Base-by-base conservation (phyloP, 192 early-diverging fungal genomes). In the Coemansia sp. region DNA sequence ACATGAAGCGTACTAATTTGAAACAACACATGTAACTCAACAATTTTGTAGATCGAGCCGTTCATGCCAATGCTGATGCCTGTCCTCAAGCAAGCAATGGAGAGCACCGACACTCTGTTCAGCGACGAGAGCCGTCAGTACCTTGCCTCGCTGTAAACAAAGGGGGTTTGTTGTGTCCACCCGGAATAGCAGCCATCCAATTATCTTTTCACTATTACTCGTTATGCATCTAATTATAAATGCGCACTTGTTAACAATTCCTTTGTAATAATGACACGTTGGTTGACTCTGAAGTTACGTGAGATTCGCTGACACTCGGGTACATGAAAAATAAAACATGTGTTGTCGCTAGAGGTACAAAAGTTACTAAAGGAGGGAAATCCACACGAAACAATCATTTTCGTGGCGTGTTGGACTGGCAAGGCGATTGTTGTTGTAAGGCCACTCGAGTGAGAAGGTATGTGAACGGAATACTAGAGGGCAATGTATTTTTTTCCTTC, bases 81-180 rank as follows among this genome's bases (percentile, higher is more conserved):
- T 10, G 80, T 82, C 57, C 72, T 82, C 52, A 74, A 76, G 69
- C 71, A 82, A 59, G 80, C 80, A 28, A 64, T 82, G 72, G 68
- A 66, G 43, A 69, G 73, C 59, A 62, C 75, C n/a, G 72, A 67
- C 23, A 70, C 80, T 26, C 68, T 82, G 62, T 57, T 82, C 17
- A 82, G 67, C 63, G 74, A 73, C 37, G 75, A 77, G 63, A 82
- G 80, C 75, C 70, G 68, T 47, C 75, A 74, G 72, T 77, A 74
- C 28, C 68, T 82, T 9, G 49, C 65, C 9, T 68, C 72, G 57
- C 69, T 82, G 33, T 76, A 67, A 62, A 32, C 4, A 55, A 55
- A 16, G 52, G 28, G 23, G 26, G 13, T 55, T 55, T 55, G 47
- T 21, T 21, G 0, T 55, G 52, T 16, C 52, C 52, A 55, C 32